Conservation (phyloP, 2,329 filamentous ascomycete genomes). For the Monilinia aucupariae region DNA sequence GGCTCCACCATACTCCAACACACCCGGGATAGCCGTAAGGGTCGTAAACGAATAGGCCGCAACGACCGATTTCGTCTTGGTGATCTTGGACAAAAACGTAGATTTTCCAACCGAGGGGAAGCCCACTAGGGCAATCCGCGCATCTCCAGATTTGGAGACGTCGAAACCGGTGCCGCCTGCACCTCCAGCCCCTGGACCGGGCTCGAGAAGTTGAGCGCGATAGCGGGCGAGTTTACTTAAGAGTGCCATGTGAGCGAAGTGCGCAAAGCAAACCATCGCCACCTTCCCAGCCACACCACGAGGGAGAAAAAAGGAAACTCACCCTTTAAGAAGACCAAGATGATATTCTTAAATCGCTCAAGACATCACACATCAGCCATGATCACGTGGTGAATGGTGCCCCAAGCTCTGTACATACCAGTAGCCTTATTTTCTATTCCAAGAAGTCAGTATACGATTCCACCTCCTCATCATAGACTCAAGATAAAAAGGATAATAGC, state of each 20-base stretch:
- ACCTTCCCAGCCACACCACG: too few species aligned
- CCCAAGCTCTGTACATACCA: conserved; percentile 55
- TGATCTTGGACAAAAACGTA: conserved; percentile 97
- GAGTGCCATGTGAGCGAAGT: conserved; percentile 10
- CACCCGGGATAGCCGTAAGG: conserved; percentile 91
- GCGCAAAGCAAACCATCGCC: too few species aligned
- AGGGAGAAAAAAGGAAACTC: conserved; percentile 31
- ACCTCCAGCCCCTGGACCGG: conserved; percentile 69
- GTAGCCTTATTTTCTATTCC: conserved; percentile 92
- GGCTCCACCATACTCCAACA: conserved; percentile 93
- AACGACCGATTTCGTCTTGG: conserved; percentile 93
- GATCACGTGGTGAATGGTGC: conserved; percentile 27
- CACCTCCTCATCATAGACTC: neutral
- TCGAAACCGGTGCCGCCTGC: conserved; percentile 82
- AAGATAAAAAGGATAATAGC: neutral
- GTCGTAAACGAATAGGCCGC: conserved; percentile 97
- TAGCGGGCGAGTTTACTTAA: conserved; percentile 93
- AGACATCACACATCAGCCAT: conserved; percentile 31
- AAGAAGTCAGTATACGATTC: neutral
- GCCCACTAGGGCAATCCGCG: conserved; percentile 93
- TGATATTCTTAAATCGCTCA: conserved; percentile 70
- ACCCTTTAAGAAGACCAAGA: conserved; percentile 96
- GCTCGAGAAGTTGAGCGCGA: conserved; percentile 89
- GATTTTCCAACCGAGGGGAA: conserved; percentile 99
- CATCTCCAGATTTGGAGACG: conserved; percentile 94